A percentile compares a stretch with the other conserved stretches of the same genome.
These are phyloP conservation scores for Ustilago cynodontis DNA, from an alignment of 1,284 basidiomycete species.

Conservation along the genomic window DNA sequence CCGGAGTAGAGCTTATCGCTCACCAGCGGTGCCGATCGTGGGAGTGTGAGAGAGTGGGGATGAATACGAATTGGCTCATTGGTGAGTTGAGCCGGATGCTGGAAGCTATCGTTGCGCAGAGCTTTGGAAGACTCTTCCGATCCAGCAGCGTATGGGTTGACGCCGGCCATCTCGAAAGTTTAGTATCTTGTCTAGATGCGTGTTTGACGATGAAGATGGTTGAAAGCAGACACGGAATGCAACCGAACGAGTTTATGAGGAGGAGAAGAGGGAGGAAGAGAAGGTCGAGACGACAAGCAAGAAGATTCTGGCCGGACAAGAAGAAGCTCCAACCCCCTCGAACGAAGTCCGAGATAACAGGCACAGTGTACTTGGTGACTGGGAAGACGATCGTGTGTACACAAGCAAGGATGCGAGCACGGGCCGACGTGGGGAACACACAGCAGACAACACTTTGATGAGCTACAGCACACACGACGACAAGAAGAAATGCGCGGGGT, in stretches of 20 bases:
- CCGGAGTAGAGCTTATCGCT: constrained; percentile 55
- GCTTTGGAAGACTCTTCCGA: constrained; percentile 8
- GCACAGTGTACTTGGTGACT: neutral
- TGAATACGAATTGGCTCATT: constrained; percentile 30
- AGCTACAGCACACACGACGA: too few species aligned
- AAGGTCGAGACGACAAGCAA: neutral
- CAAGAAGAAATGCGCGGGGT: neutral
- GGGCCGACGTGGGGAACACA: neutral
- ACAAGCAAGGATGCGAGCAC: constrained; percentile 7
- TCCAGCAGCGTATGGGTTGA: constrained; percentile 37
- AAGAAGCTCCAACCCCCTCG: neutral
- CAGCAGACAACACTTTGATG: too few species aligned
- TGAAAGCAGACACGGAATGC: neutral
- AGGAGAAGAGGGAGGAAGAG: neutral
- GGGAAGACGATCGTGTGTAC: neutral
- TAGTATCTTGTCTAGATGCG: neutral
- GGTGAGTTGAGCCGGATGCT: constrained; percentile 24
- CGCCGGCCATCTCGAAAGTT: constrained; percentile 29
- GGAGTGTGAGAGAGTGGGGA: constrained; percentile 29
- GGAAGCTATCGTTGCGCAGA: constrained; percentile 13
- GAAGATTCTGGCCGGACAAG: neutral
- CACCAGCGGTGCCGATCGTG: constrained; percentile 29
- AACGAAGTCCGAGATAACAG: neutral
- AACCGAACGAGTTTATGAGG: neutral
- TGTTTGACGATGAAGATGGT: neutral